Percentiles rank a stretch among this genome's conserved stretches.
Conservation (phyloP, 2,329 filamentous ascomycete genomes). For the Trichoderma lentiforme region DNA sequence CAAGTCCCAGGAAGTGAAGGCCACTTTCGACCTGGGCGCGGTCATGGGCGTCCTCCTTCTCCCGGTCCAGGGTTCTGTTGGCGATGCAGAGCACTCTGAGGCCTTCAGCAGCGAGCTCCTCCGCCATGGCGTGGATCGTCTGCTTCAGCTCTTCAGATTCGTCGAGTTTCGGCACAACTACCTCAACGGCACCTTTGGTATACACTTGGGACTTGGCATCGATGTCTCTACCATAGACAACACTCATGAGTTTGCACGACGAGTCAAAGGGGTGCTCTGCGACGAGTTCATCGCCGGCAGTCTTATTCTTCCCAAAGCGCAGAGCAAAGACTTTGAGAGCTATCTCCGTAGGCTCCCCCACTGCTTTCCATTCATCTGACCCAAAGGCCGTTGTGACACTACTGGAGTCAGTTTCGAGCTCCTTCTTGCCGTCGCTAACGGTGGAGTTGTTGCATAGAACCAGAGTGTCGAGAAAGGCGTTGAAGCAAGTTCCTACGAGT, state of each 20-base stretch:
- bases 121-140: slow-evolving; percentile 47
- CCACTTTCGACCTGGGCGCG: slow-evolving; percentile 54
- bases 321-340: slow-evolving; percentile 71
- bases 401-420: slow-evolving; percentile 45
- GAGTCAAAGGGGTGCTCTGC: slow-evolving; percentile 72
- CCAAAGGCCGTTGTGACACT: slow-evolving; percentile 46
- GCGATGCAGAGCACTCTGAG: slow-evolving; percentile 68
- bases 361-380: slow-evolving; percentile 51
- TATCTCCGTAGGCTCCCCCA: slow-evolving; percentile 70
- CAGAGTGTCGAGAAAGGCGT: slow-evolving; percentile 51
- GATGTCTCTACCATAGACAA: slow-evolving; percentile 51
- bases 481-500: slow-evolving; percentile 40
- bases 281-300: slow-evolving; percentile 45
- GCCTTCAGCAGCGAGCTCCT: slow-evolving; percentile 58
- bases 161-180: slow-evolving; percentile 51
- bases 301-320: slow-evolving; percentile 57
- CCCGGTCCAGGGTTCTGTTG: slow-evolving; percentile 41
- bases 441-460: slow-evolving; percentile 60
- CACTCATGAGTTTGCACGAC: slow-evolving; percentile 71
- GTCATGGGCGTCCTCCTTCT: slow-evolving; percentile 39
- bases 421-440: slow-evolving; percentile 47
- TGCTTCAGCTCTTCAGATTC: slow-evolving; percentile 46
- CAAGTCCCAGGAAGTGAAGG: slow-evolving; percentile 65
- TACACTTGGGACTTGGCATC: slow-evolving; percentile 44
- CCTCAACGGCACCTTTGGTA: slow-evolving; percentile 58